Conservation (phyloP, 371 early-diverging fungal species). For the Coemansia sp. region DNA sequence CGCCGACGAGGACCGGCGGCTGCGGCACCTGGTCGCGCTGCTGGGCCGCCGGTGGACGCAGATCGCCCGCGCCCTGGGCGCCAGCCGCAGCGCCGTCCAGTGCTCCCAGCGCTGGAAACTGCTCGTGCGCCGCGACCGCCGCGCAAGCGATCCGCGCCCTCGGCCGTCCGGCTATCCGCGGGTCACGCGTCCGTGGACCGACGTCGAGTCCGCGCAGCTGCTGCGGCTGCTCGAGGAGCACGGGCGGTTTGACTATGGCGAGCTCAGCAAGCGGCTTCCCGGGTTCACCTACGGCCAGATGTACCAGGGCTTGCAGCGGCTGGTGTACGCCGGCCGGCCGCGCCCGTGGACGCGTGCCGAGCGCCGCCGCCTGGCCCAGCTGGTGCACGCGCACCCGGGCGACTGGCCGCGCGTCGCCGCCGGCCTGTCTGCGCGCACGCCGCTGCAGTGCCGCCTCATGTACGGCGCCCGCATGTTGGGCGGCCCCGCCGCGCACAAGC, state of each 20-base stretch:
- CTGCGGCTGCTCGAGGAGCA: neutral
- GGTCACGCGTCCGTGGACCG: slow-evolving; percentile 5
- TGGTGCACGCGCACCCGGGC: neutral
- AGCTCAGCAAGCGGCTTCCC: slow-evolving; percentile 2
- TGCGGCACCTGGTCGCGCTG: neutral
- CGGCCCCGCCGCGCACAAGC: too few relatives aligned
- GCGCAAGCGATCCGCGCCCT: neutral
- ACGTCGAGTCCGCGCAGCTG: slow-evolving; percentile 1
- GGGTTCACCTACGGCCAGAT: slow-evolving; percentile 9
- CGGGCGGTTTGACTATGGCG: neutral
- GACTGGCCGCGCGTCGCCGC: slow-evolving; percentile 14
- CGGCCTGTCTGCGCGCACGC: slow-evolving; percentile 18
- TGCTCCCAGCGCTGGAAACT: too few relatives aligned
- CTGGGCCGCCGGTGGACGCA: neutral
- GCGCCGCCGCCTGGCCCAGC: slow-evolving; percentile 6
- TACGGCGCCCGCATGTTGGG: neutral
- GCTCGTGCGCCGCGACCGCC: neutral
- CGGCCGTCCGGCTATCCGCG: too few relatives aligned
- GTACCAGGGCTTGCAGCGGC: neutral
- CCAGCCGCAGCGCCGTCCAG: neutral
- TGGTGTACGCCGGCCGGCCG: slow-evolving; percentile 5
- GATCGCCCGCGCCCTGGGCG: neutral
- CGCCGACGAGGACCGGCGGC: neutral
- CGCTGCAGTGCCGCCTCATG: slow-evolving; percentile 9
- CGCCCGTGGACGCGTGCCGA: slow-evolving; percentile 5